phyloP scores from a whole-genome alignment of 257 asterid genomes.

The Thymus mandschuricus region DNA sequence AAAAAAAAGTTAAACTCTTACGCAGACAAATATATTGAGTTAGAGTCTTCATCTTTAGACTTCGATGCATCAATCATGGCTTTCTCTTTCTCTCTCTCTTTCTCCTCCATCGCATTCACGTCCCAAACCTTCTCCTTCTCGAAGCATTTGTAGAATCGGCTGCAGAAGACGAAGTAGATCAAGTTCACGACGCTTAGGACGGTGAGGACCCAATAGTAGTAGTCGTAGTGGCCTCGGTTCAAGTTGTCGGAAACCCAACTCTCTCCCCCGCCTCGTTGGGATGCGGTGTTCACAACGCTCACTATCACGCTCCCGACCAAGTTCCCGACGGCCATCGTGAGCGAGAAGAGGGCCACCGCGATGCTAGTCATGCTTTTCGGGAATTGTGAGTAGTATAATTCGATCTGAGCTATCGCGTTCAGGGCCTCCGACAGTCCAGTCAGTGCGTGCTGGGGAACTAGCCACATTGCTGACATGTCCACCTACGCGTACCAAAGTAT shows the following conservation, averaged over 20 bases:
- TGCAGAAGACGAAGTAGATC: constrained; percentile 46
- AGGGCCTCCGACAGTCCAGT: constrained; percentile 68
- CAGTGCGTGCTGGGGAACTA: constrained; percentile 58
- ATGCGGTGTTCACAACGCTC: constrained; percentile 32
- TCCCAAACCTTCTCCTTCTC: constrained; percentile 45
- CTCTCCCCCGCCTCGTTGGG: constrained; percentile 45
- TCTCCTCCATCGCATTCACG: constrained; percentile 16
- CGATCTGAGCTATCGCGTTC: constrained; percentile 68
- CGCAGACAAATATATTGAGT: constrained; percentile 32
- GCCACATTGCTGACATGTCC: constrained; percentile 69
- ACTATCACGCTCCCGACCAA: constrained; percentile 53
- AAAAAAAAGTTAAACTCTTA: background rate
- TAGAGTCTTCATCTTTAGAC: constrained; percentile 22
- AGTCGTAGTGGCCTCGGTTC: constrained; percentile 72
- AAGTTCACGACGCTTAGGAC: constrained; percentile 45
- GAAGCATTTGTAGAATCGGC: constrained; percentile 35
- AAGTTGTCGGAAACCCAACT: constrained; percentile 69
- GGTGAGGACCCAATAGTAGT: constrained; percentile 66
- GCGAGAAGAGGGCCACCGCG: constrained; percentile 53
- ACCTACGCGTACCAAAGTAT: constrained; percentile 23
- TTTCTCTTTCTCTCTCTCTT: no score
- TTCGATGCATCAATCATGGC: constrained; percentile 12
- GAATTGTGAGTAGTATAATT: constrained; percentile 57
- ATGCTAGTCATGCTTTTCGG: constrained; percentile 77
- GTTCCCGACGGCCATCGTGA: constrained; percentile 58